Percentiles rank a stretch among this genome's conserved stretches.
Evolutionary conservation across 108 stramenopile species (phyloP).

Genomic region (Aurantiochytrium sp.): DNA sequence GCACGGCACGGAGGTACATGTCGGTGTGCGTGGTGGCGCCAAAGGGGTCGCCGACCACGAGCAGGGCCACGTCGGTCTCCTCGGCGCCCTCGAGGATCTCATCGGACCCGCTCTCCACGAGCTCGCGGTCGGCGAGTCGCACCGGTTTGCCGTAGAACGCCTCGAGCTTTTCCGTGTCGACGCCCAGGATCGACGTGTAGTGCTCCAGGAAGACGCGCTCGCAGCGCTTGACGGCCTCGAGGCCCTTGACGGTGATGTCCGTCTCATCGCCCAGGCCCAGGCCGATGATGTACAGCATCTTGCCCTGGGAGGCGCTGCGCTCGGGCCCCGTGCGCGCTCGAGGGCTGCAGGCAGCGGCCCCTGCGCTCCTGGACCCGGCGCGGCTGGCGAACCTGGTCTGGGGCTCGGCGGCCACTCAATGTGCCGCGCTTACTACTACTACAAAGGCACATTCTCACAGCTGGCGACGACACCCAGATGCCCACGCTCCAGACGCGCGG

Average conservation of each 20-base stretch:
- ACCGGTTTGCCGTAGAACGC: conserved; percentile 81
- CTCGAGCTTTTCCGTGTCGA: conserved; percentile 50
- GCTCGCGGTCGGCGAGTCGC: conserved; percentile 80
- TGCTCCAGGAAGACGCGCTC: conserved; percentile 83
- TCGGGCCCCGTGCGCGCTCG: background rate
- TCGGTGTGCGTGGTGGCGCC: conserved; percentile 60
- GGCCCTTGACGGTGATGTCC: conserved; percentile 93
- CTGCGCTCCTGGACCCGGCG: background rate
- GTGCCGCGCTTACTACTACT: no score
- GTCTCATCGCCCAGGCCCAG: conserved; percentile 94
- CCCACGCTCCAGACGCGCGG: no score
- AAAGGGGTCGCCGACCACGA: conserved; percentile 97
- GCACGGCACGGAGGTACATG: conserved; percentile 53
- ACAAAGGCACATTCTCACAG: no score
- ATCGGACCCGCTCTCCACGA: conserved; percentile 90
- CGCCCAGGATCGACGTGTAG: conserved; percentile 90
- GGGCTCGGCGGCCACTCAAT: no score
- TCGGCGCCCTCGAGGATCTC: conserved; percentile 74
- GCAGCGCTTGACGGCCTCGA: conserved; percentile 81
- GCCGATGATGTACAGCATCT: conserved; percentile 95
- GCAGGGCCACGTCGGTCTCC: conserved; percentile 75
- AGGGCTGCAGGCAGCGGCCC: background rate
- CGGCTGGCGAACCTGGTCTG: no score
- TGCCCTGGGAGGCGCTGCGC: conserved; percentile 37
- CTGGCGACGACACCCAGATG: no score